phyloP scores from a whole-genome alignment of 202 grass and related monocot species.

The Setaria italica region DNA sequence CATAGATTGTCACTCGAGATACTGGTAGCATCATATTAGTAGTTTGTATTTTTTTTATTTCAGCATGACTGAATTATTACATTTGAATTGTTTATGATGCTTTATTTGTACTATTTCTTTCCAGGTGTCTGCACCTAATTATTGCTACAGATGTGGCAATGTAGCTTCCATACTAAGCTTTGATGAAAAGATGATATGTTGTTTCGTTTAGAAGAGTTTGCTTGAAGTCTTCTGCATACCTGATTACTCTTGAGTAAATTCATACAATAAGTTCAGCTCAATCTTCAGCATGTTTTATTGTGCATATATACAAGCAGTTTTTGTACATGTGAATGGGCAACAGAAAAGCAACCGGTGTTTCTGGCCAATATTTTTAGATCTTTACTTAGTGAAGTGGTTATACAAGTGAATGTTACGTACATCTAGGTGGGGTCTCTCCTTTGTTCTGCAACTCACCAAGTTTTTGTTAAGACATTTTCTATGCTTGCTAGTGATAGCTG shows the following conservation, averaged over 20 bases:
- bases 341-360: not conserved
- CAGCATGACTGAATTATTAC: not conserved
- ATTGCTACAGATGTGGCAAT: constrained; percentile 99
- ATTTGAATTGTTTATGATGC: constrained; percentile 8
- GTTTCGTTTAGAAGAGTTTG: not conserved
- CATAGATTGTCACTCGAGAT: constrained; percentile 19
- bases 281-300: not conserved
- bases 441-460: not conserved
- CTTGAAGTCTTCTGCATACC: not conserved
- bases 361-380: not conserved
- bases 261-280: not conserved
- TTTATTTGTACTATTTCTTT: constrained; percentile 19
- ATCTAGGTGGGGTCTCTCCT: constrained; percentile 6
- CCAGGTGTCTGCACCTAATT: constrained; percentile 99
- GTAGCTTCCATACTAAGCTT: constrained; percentile 99
- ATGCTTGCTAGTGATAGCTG: not conserved
- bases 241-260: constrained; percentile 1
- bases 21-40: constrained; percentile 10
- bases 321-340: not conserved
- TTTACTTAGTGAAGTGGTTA: not conserved
- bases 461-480: not conserved
- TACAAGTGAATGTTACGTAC: not conserved
- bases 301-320: not conserved
- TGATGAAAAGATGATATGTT: constrained; percentile 87
- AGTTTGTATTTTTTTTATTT: constrained; percentile 11